Percentiles rank a stretch among this genome's conserved stretches.
These are phyloP conservation scores for Hypoxylon fragiforme DNA, from an alignment of 495 filamentous ascomycete species.

Conservation along the genomic window DNA sequence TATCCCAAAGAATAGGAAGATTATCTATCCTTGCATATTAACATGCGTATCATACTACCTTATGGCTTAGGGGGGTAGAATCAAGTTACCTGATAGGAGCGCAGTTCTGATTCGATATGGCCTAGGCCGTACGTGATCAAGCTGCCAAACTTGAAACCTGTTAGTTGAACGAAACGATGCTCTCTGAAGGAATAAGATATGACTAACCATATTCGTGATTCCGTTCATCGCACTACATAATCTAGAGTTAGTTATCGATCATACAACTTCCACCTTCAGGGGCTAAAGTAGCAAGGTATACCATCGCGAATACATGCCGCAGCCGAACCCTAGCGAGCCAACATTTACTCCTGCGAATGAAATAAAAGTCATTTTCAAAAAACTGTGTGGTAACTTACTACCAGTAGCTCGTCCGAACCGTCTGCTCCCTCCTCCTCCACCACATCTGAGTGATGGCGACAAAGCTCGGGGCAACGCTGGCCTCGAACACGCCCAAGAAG, in stretches of 20 bases:
- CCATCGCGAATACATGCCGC: not conserved
- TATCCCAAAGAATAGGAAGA: slow-evolving; percentile 58
- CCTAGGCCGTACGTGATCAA: slow-evolving; percentile 55
- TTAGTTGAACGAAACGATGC: not conserved
- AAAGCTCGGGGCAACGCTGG: slow-evolving; percentile 56
- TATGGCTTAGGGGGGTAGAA: not conserved
- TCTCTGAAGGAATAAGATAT: not conserved
- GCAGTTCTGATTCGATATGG: slow-evolving; percentile 55
- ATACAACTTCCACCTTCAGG: not conserved
- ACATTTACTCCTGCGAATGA: too few species aligned
- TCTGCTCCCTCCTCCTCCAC: slow-evolving; percentile 64
- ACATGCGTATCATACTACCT: not conserved
- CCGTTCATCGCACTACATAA: slow-evolving; percentile 54
- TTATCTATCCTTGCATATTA: slow-evolving; percentile 44
- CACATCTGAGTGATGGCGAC: slow-evolving; percentile 66
- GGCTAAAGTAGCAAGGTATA: not conserved
- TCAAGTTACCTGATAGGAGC: slow-evolving; percentile 52
- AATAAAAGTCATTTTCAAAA: too few species aligned
- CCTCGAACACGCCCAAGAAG: slow-evolving; percentile 36
- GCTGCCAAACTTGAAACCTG: slow-evolving; percentile 11
- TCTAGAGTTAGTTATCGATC: slow-evolving; percentile 48
- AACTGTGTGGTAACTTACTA: too few species aligned
- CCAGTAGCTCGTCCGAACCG: slow-evolving; percentile 60
- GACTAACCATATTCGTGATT: slow-evolving; percentile 54
- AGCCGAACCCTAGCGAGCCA: too few species aligned